Evolutionary conservation across 1,139 yeast species (phyloP).

Genomic region (Taiozyma sp.): DNA sequence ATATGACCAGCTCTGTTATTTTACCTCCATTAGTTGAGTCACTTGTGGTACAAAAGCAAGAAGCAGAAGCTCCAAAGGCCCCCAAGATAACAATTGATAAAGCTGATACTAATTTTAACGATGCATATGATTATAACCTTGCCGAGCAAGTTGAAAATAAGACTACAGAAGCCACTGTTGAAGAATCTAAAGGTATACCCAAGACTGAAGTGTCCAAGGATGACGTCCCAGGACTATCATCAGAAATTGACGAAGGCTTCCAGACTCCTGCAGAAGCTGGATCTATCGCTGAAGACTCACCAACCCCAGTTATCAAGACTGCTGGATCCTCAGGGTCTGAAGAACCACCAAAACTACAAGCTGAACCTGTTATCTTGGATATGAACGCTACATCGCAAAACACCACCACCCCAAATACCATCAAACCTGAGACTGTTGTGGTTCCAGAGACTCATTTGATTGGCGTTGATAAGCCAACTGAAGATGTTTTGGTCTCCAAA

Average conservation of each 20-base stretch:
- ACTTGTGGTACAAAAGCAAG: not conserved
- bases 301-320: not conserved
- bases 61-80: not conserved
- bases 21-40: not conserved
- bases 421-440: not conserved
- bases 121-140: not conserved
- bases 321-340: not conserved
- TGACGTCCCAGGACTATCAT: not conserved
- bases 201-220: not conserved
- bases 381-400: not conserved
- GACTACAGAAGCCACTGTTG: not conserved
- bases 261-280: not conserved
- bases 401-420: not conserved
- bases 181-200: not conserved
- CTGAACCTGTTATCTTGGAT: not conserved
- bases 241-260: not conserved
- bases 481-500: not conserved
- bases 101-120: not conserved
- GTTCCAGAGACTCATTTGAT: not conserved
- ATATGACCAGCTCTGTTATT: not conserved
- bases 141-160: not conserved
- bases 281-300: not conserved
- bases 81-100: not conserved
- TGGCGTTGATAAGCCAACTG: not conserved
- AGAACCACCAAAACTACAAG: not conserved